Conservation (phyloP, 352 stramenopile genomes). For the Globisporangium nagaii region DNA sequence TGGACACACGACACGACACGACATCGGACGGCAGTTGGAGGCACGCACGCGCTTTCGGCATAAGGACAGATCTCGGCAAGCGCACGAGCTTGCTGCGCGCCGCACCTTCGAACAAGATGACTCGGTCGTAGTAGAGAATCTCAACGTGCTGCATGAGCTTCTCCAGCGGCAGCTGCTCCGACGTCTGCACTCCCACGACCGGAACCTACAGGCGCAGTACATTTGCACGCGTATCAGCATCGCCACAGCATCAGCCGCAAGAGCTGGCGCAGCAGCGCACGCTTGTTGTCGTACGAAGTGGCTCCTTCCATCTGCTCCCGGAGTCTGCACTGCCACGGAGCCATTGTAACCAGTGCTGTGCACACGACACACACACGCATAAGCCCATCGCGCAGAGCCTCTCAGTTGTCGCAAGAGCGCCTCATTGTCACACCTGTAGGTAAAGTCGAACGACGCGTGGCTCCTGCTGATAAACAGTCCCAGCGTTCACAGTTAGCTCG, state of each 20-base stretch:
- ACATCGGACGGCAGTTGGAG: neutral
- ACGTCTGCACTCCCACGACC: slow-evolving; percentile 10
- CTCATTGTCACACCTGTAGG: slow-evolving; percentile 29
- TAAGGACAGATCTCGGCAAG: too few relatives aligned
- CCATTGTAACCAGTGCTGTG: slow-evolving; percentile 31
- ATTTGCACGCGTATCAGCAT: too few relatives aligned
- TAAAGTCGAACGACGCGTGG: slow-evolving; percentile 49
- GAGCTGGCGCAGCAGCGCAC: too few relatives aligned
- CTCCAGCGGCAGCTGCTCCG: slow-evolving; percentile 40
- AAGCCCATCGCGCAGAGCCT: neutral
- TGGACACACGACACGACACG: slow-evolving; percentile 8
- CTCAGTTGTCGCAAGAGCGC: neutral
- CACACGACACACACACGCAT: slow-evolving; percentile 8
- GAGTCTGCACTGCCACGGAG: slow-evolving; percentile 19
- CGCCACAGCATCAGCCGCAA: too few relatives aligned
- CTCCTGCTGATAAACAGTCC: slow-evolving; percentile 9
- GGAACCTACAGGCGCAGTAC: slow-evolving; percentile 6
- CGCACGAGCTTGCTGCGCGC: too few relatives aligned
- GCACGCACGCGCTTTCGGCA: neutral
- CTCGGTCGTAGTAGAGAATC: slow-evolving; percentile 55
- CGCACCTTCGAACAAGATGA: slow-evolving; percentile 68
- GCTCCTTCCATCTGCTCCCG: neutral
- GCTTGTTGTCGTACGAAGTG: slow-evolving; percentile 8
- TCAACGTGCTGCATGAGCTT: slow-evolving; percentile 44
- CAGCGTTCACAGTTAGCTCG: neutral